Evolutionary conservation across 805 yeast genomes (phyloP).

Genomic region (Metschnikowia aberdeeniae): DNA sequence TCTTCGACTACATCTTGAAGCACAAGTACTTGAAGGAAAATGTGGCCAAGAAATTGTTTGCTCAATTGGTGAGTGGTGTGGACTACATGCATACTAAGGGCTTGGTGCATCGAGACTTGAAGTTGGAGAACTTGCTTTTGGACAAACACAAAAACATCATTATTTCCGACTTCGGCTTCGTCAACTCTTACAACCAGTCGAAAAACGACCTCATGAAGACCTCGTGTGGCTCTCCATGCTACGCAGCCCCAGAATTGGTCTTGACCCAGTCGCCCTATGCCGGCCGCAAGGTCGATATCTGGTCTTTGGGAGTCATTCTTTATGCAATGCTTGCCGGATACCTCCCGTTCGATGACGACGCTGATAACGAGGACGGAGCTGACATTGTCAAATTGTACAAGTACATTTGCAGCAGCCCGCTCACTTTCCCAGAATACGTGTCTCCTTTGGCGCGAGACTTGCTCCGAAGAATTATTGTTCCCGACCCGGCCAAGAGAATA

Average conservation of each 20-base stretch:
- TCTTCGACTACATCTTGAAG: constrained; percentile 85
- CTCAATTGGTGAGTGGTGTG: constrained; percentile 92
- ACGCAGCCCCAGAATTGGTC: constrained; percentile 97
- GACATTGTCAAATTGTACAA: constrained; percentile 87
- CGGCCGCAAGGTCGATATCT: constrained; percentile 90
- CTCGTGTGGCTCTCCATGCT: constrained; percentile 96
- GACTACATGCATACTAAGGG: constrained; percentile 83
- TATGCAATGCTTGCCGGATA: constrained; percentile 98
- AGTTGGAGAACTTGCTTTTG: constrained; percentile 67
- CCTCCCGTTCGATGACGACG: constrained; percentile 96
- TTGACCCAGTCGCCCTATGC: constrained; percentile 82
- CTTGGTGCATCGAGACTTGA: constrained; percentile 72
- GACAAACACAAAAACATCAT: constrained; percentile 85
- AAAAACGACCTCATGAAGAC: constrained; percentile 82
- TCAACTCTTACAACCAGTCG: constrained; percentile 66
- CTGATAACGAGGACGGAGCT: constrained; percentile 92
- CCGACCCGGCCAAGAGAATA: constrained; percentile 79
- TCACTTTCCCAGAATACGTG: constrained; percentile 93
- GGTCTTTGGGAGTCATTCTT: constrained; percentile 95
- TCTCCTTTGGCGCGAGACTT: constrained; percentile 89
- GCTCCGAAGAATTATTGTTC: constrained; percentile 74
- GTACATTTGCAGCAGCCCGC: constrained; percentile 85
- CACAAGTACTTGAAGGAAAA: constrained; percentile 85
- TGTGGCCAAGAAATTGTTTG: constrained; percentile 80
- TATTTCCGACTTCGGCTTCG: constrained; percentile 93